Percentiles rank a stretch among this genome's conserved stretches.
Evolutionary conservation across 768 basidiomycete species (phyloP).

Genomic region (Arthromyces matolae): DNA sequence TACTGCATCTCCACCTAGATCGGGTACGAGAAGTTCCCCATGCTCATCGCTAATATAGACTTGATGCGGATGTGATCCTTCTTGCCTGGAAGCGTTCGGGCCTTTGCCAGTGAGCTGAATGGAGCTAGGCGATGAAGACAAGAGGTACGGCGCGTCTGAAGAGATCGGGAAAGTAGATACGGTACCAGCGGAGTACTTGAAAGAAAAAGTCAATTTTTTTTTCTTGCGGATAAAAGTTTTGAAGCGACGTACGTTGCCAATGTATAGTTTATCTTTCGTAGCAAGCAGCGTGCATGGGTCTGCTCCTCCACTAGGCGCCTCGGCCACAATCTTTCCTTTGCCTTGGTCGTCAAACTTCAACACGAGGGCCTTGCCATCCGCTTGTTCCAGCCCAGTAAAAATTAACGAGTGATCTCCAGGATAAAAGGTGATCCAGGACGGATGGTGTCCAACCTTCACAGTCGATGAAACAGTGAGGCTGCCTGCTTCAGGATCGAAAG

Average conservation of each 20-base stretch:
- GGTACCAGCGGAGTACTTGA: constrained; percentile 69
- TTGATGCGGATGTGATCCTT: constrained; percentile 76
- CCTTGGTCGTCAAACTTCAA: constrained; percentile 55
- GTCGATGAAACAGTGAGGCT: constrained; percentile 44
- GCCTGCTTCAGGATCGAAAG: constrained; percentile 50
- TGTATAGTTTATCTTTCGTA: constrained; percentile 52
- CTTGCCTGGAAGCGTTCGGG: constrained; percentile 65
- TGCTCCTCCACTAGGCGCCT: constrained; percentile 49
- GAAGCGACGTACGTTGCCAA: constrained; percentile 70
- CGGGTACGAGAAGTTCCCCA: constrained; percentile 65
- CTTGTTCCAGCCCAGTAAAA: constrained; percentile 63
- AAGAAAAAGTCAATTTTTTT: too few species aligned
- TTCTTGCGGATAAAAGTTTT: background rate
- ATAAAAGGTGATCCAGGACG: constrained; percentile 74
- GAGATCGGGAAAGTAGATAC: constrained; percentile 56
- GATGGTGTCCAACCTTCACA: constrained; percentile 53
- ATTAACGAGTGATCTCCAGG: constrained; percentile 54
- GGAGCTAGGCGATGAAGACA: constrained; percentile 27
- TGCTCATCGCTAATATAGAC: constrained; percentile 46
- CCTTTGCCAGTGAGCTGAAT: constrained; percentile 52
- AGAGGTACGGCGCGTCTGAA: constrained; percentile 42
- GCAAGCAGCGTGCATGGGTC: constrained; percentile 66
- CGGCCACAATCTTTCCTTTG: constrained; percentile 46
- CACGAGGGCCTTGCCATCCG: constrained; percentile 60
- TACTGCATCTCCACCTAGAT: constrained; percentile 72